phyloP scores from a whole-genome alignment of 2,329 filamentous ascomycete species.

The Bipolaris zeicola region DNA sequence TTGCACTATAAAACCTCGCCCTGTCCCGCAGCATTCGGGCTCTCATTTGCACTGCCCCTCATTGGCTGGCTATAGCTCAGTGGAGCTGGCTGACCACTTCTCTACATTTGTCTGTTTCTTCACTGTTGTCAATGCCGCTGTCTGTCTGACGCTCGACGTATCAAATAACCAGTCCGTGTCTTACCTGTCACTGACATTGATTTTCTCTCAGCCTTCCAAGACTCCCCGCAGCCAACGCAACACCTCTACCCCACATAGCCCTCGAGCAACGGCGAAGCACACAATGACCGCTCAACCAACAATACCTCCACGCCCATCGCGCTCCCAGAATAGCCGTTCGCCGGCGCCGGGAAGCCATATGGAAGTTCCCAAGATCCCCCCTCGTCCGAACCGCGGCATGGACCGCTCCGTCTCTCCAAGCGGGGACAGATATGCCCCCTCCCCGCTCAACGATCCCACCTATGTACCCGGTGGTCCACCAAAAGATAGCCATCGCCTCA shows the following conservation, averaged over 20 bases:
- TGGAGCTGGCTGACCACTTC: slow-evolving; percentile 24
- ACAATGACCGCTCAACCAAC: slow-evolving; percentile 57
- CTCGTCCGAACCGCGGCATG: slow-evolving; percentile 71
- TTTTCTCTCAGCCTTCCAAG: slow-evolving; percentile 16
- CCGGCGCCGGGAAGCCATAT: slow-evolving; percentile 50
- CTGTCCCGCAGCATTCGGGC: slow-evolving; percentile 26
- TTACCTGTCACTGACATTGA: slow-evolving; percentile 30
- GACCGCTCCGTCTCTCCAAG: slow-evolving; percentile 79
- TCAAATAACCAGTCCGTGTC: slow-evolving; percentile 23
- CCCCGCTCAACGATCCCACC: slow-evolving; percentile 77
- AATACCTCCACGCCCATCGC: slow-evolving; percentile 67
- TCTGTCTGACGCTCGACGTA: slow-evolving; percentile 34
- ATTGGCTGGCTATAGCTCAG: slow-evolving; percentile 22
- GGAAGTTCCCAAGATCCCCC: slow-evolving; percentile 74
- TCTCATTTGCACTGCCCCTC: slow-evolving; percentile 19
- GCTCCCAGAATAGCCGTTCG: slow-evolving; percentile 55
- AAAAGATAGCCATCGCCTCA: slow-evolving; percentile 44
- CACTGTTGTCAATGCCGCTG: slow-evolving; percentile 19
- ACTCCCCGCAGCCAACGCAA: slow-evolving; percentile 16
- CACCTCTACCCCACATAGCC: slow-evolving; percentile 22
- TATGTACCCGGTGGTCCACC: slow-evolving; percentile 54
- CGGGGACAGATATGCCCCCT: slow-evolving; percentile 79
- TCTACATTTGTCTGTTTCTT: slow-evolving; percentile 12
- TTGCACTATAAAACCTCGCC: slow-evolving; percentile 12
- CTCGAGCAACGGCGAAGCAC: slow-evolving; percentile 21